Base-by-base conservation (phyloP, 768 basidiomycete genomes). In the Tylopilus plumbeoviolaceoides region DNA sequence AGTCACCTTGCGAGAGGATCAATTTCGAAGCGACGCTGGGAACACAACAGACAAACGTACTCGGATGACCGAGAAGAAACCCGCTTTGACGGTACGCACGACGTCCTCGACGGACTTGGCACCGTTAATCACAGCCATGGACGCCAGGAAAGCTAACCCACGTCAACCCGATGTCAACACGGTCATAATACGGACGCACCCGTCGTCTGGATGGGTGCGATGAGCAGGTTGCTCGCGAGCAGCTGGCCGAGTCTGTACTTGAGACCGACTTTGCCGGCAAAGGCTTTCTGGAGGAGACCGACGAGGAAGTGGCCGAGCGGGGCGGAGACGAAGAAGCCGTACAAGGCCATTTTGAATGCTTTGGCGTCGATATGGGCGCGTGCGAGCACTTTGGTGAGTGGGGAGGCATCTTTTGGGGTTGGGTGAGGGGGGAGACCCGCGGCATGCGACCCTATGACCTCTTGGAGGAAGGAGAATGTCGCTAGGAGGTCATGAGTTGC, bases 111-210 rank as follows among this genome's bases (percentile, higher is more conserved):
- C 56, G 9, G 85, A 81, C 58, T 77, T 80, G 17, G 89, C 89
- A 35, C 92, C 92, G 53, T 85, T 85, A 57, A 95, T 92, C 33
- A 93, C 67, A 1, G 92, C 89, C 82, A 91, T 87, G 23, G 83
- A 89, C 0, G 86, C 76, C 30, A 95, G 77, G 68, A 82, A 91
- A 5, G 80, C 90, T 86, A 55, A 23, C 30, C 48, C 18, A 47
- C 33, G 20, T 30, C 30, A 4, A 7, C 4, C 38, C n/a, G n/a
- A n/a, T n/a, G 41, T 44, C 42, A 48, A 35, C 21, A 28, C 8
- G 11, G 17, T 27, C 35, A 55, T 14, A 8, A 30, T 7, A 7
- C 8, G 30, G 8, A 70, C 82, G 60, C 59, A 88, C 89, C 78
- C 14, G 79, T 58, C 18, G 84, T 78, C 61, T 89, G 87, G 48